Evolutionary conservation across 768 basidiomycete species (phyloP).

Genomic region (Royoungia palumana): DNA sequence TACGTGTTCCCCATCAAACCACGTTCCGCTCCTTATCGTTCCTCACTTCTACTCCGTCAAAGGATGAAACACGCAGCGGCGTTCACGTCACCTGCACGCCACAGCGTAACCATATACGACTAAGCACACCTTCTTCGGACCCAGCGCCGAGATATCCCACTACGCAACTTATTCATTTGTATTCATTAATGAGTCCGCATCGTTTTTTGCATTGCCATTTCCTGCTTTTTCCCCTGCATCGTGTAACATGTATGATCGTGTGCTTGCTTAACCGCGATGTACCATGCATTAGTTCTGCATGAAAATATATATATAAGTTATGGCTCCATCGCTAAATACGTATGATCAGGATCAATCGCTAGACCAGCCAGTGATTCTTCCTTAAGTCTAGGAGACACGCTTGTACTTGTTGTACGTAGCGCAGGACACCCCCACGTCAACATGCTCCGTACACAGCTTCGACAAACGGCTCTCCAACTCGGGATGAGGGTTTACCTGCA

Average conservation of each 20-base stretch:
- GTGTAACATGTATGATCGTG: constrained; percentile 4
- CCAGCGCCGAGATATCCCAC: constrained; percentile 22
- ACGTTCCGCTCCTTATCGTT: constrained; percentile 7
- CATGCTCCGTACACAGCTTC: constrained; percentile 21
- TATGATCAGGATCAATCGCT: background rate
- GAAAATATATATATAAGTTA: constrained; percentile 18
- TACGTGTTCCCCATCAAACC: background rate
- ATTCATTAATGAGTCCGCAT: background rate
- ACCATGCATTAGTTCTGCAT: constrained; percentile 17
- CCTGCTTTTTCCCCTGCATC: constrained; percentile 6
- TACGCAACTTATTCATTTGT: constrained; percentile 14
- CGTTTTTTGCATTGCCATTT: constrained; percentile 5
- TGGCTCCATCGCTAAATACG: background rate
- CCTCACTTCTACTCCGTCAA: background rate
- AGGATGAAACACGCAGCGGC: constrained; percentile 8
- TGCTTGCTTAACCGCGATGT: constrained; percentile 8
- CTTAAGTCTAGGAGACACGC: constrained; percentile 22
- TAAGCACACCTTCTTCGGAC: background rate
- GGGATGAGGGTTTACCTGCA: constrained; percentile 19
- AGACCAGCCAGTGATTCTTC: constrained; percentile 9
- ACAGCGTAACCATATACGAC: constrained; percentile 2
- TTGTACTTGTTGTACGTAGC: constrained; percentile 33
- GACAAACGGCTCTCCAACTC: constrained; percentile 24
- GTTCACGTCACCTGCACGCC: constrained; percentile 9
- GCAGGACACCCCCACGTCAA: constrained; percentile 30